Evolutionary conservation across 1,139 yeast species (phyloP), one percentile per base, ranked within the genome.

Genomic region (Entelexis paramagnoliae): DNA sequence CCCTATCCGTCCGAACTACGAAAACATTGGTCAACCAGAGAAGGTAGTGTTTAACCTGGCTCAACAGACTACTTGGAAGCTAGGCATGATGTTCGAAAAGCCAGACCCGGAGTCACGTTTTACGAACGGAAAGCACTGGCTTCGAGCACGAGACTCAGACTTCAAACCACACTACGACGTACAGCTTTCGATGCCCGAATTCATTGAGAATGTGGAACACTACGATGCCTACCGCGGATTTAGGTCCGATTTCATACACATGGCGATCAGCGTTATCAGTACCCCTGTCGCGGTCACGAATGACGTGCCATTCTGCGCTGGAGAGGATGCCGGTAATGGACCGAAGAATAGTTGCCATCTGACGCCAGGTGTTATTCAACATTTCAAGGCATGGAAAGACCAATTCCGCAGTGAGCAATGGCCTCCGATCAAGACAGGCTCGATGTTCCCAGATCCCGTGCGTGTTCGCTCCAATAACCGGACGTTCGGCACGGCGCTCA

Each of bases 381-480:
- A 83, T 60, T 89, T 89, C 69, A 79, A 77, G 61, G 68, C 70
- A 39, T 91, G 97, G 97, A 88, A 96, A 95, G 68, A 73, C 48
- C 74, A 82, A 51, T 79, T 91, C 62, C 79, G 82, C 26, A 79
- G 85, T 44, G 76, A 77, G 32, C 70, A 83, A 30, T 81, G 94
- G 5, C 70, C 86, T 35, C 96, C 97, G 0, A 75, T 86, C 4
- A 75, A 87, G 54, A 74, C 76, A 41, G 97, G 97, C 0, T 68
- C 69, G 14, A 65, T 91, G 22, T 91, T 85, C 64, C 77, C 74
- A 66, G 72, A 16, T 54, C 66, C 59, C 60, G 69, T 22, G 68
- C 74, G 51, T 72, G 76, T 48, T 7, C 43, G 56, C 8, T 53
- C 60, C 8, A 43, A 53, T 26, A 48, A 45, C 4, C 45, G 46